Base-by-base conservation (phyloP, 257 asterid genomes). In the Rhazya stricta region DNA sequence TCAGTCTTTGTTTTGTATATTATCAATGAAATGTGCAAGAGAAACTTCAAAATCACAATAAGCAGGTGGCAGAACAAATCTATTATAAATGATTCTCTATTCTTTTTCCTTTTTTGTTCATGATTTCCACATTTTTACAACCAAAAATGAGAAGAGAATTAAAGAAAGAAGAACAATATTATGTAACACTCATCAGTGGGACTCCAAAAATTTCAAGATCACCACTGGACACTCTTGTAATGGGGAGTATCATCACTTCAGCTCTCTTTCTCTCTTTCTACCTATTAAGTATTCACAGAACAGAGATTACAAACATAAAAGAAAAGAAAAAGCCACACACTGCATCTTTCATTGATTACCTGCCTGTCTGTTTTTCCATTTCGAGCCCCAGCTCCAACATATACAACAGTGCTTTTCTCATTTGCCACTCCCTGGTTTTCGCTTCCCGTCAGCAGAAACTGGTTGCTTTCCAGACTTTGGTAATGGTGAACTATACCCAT, bases 391-490 rank as follows among this genome's bases (percentile, higher is more conserved):
- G 71, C 46, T 46, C 69, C 12, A 45, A 61, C 51, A 41, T 67
- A n/a, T n/a, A n/a, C n/a, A 74, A 42, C 34, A 53, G 3, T 29
- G 73, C 74, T 78, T 61, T 77, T 77, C 79, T 87, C 88, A 89
- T 85, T 86, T 88, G 73, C 89, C 88, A 77, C 84, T 62, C 34
- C 75, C 79, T 27, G 87, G 77, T 79, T 80, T 90, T 75, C 92
- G 84, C 78, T 80, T 88, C 53, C 77, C 89, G 42, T 88, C 90
- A 19, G 23, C 71, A 34, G 87, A 80, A 79, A 79, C 73, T 1
- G 87, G 77, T 75, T 81, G 89, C 30, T 85, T 83, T 50, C 80
- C 88, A 0, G 41, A 62, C 83, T 85, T 89, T 48, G 78, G 48
- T 76, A 81, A 39, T 3, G 87, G 76, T 46, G 88, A 77, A 70